Base-by-base conservation (phyloP, 1,284 basidiomycete species). In the Marasmius sp. region DNA sequence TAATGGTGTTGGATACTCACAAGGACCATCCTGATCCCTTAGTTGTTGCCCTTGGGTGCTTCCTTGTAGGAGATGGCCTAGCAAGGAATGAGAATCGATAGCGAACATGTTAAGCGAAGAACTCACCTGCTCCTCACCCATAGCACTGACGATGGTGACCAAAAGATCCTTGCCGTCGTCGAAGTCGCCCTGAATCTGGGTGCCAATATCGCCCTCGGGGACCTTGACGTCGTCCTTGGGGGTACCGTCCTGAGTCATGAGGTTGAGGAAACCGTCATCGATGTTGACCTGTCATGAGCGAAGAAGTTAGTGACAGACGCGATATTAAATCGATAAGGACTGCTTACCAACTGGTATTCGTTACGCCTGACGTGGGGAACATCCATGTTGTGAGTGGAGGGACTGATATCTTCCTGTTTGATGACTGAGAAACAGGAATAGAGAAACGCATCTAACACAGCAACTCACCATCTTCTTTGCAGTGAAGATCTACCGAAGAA, bases 341-440 rank as follows among this genome's bases (percentile, higher is more conserved):
- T 18, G 74, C 84, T 75, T 75, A 95, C 92, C 73, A 99, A 90
- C 77, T 92, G 87, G 85, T 89, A 98, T 88, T 99, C 97, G 65
- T 83, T 86, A 77, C 97, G 93, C 61, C 62, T 69, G 75, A 99
- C 96, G 82, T 98, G 92, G 77, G 97, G 97, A 72, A 98, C 97
- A 74, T 98, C 95, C 94, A 98, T 94, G 84, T 97, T 97, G 86
- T 97, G 95, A 73, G 94, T 97, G 72, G 97, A 99, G 74, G 97
- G 97, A 71, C 82, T 97, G 78, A 98, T 96, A 87, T 98, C 97
- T 87, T 99, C 97, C 90, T 92, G 74, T 79, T 64, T 60, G 56
- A 14, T 41, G 27, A 27, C 56, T 72, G 33, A 58, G 45, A 12
- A 33, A 22, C 27, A 20, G 61, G 59, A 63, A 59, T 27, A 47